A percentile compares a stretch with the other conserved stretches of the same genome.
Evolutionary conservation across 495 filamentous ascomycete genomes (phyloP).

Genomic region (Collariella sp.): DNA sequence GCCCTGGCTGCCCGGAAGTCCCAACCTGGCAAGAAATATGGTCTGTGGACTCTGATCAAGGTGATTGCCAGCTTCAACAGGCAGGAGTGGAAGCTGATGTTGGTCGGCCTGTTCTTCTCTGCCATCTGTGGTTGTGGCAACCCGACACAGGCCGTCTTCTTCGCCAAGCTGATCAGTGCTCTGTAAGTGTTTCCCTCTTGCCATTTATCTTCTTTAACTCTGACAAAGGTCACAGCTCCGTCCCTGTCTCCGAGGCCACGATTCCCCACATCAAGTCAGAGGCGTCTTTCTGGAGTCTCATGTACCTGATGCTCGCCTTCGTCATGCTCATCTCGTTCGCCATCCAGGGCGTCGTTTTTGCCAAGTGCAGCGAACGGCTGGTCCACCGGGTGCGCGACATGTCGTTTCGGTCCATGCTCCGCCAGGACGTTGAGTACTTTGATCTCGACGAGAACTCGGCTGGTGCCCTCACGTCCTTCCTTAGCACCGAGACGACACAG

Average conservation of each 20-base stretch:
- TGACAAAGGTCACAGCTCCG: conserved; percentile 24
- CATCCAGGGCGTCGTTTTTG: conserved; percentile 62
- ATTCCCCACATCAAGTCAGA: conserved; percentile 47
- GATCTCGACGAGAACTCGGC: conserved; percentile 75
- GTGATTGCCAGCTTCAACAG: conserved; percentile 77
- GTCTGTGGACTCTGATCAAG: conserved; percentile 74
- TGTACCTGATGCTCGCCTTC: conserved; percentile 92
- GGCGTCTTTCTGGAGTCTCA: conserved; percentile 80
- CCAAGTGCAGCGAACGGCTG: conserved; percentile 69
- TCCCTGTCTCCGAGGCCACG: conserved; percentile 29
- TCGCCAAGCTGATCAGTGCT: conserved; percentile 71
- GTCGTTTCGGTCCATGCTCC: conserved; percentile 78
- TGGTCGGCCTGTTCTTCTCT: conserved; percentile 66
- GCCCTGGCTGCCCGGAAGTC: conserved; percentile 48
- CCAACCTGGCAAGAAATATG: conserved; percentile 49
- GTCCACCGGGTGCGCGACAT: conserved; percentile 71
- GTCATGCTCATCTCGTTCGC: conserved; percentile 62
- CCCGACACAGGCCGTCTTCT: conserved; percentile 82
- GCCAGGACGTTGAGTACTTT: conserved; percentile 86
- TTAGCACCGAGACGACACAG: conserved; percentile 78
- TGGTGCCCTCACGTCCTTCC: conserved; percentile 73
- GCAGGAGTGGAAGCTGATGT: conserved; percentile 62
- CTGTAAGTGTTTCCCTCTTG: conserved; percentile 22
- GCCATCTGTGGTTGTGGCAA: conserved; percentile 77
- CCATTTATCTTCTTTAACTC: background rate